phyloP scores from a whole-genome alignment of 1,284 basidiomycete species.

The Irpex sp. region DNA sequence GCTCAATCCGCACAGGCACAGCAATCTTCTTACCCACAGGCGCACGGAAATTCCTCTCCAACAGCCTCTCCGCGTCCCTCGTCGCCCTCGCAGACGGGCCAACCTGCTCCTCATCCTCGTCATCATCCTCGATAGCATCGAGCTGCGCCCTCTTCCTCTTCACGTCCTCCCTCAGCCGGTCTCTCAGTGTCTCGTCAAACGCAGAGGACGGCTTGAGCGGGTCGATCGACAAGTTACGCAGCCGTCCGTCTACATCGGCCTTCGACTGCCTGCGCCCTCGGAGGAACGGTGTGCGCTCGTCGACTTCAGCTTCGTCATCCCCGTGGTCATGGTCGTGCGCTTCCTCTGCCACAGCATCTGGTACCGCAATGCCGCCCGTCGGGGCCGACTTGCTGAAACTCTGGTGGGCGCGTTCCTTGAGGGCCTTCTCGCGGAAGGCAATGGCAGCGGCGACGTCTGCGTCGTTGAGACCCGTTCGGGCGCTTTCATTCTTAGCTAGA shows the following conservation, averaged over 20 bases:
- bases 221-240: slow-evolving; percentile 66
- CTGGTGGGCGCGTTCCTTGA: slow-evolving; percentile 46
- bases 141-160: slow-evolving; percentile 19
- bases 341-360: slow-evolving; percentile 16
- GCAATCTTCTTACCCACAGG: slow-evolving; percentile 88
- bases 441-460: slow-evolving; percentile 76
- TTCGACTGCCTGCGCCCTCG: slow-evolving; percentile 21
- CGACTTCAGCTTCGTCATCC: slow-evolving; percentile 30
- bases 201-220: slow-evolving; percentile 78
- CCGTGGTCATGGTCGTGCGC: slow-evolving; percentile 26
- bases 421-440: slow-evolving; percentile 76
- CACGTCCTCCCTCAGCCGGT: slow-evolving; percentile 44
- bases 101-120: slow-evolving; percentile 34
- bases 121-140: slow-evolving; percentile 26
- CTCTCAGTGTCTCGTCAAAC: slow-evolving; percentile 79
- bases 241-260: slow-evolving; percentile 18
- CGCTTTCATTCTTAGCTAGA: slow-evolving; percentile 70
- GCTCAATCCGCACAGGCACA: slow-evolving; percentile 92
- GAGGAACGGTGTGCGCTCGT: slow-evolving; percentile 42
- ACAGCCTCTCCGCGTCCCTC: slow-evolving; percentile 47
- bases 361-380: slow-evolving; percentile 11
- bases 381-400: slow-evolving; percentile 8
- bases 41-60: slow-evolving; percentile 78
- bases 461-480: slow-evolving; percentile 70
- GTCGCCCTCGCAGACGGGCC: slow-evolving; percentile 30